Conservation (phyloP, 352 stramenopile genomes). For the Pythium phragmiticola region DNA sequence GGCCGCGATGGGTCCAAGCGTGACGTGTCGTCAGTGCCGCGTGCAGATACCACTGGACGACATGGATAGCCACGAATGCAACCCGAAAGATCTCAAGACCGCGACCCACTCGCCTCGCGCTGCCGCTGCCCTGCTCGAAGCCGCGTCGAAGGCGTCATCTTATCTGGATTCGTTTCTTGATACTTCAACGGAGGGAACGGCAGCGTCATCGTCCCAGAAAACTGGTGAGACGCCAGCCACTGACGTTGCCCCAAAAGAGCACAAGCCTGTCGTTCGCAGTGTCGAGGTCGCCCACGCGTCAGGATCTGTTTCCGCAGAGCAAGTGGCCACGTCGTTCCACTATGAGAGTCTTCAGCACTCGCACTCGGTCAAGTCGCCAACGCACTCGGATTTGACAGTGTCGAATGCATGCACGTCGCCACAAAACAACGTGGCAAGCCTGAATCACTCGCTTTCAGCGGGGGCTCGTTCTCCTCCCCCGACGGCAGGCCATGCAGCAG, state of each 20-base stretch:
- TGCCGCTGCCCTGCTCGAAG: conserved; percentile 6
- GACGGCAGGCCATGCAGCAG: background rate
- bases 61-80: conserved; percentile 67
- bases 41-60: conserved; percentile 50
- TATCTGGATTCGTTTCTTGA: conserved; percentile 48
- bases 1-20: conserved; percentile 23
- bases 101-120: conserved; percentile 18
- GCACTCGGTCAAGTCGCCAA: conserved; percentile 11
- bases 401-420: background rate
- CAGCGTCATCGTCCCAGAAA: conserved; percentile 16
- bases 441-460: conserved; percentile 29
- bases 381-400: conserved; percentile 1
- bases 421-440: background rate
- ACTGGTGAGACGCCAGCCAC: conserved; percentile 2
- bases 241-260: conserved; percentile 1
- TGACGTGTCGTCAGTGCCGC: conserved; percentile 59
- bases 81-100: conserved; percentile 24
- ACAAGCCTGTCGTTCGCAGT: background rate
- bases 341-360: conserved; percentile 22
- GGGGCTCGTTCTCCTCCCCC: conserved; percentile 10
- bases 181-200: background rate
- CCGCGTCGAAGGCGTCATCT: conserved; percentile 23
- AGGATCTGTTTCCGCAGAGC: background rate
- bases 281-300: conserved; percentile 11
- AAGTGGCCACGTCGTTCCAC: background rate